Percentiles rank a stretch among this genome's conserved stretches.
These are phyloP conservation scores for Isochrysis galbana DNA, from an alignment of 78 protist species.

Conservation along the genomic window DNA sequence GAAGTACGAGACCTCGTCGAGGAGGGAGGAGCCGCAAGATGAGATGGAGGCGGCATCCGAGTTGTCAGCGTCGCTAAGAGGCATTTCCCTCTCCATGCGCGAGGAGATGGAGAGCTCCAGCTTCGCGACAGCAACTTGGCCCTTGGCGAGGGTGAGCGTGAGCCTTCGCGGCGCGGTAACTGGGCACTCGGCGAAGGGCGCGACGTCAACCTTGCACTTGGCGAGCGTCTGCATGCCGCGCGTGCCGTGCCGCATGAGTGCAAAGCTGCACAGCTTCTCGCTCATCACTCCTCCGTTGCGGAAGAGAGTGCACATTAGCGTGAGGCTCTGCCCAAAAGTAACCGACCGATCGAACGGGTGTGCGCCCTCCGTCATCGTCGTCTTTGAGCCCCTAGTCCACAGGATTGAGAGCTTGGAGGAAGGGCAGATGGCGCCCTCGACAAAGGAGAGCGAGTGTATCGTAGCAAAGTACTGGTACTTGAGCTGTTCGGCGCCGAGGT, in stretches of 20 bases:
- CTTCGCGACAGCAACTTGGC: background rate
- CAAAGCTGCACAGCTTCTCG: constrained; percentile 16
- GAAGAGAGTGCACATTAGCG: constrained; percentile 8
- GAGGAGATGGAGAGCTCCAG: background rate
- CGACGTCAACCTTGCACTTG: background rate
- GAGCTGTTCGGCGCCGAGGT: background rate
- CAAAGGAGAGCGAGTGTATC: background rate
- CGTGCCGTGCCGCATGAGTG: background rate
- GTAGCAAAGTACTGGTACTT: background rate
- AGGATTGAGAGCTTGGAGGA: background rate
- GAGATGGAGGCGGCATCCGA: background rate
- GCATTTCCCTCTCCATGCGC: background rate
- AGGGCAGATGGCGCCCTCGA: background rate
- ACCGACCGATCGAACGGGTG: background rate
- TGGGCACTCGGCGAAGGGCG: background rate
- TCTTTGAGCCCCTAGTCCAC: constrained; percentile 21
- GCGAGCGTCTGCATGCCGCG: background rate
- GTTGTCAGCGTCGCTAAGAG: background rate
- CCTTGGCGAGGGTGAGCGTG: background rate
- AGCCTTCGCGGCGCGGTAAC: background rate
- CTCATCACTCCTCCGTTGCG: background rate
- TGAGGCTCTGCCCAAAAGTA: background rate
- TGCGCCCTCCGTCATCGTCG: background rate
- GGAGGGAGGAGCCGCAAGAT: background rate
- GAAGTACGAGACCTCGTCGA: background rate